These are phyloP conservation scores for Grosmannia penicillata DNA, from an alignment of 2,329 filamentous ascomycete genomes.

Conservation along the genomic window DNA sequence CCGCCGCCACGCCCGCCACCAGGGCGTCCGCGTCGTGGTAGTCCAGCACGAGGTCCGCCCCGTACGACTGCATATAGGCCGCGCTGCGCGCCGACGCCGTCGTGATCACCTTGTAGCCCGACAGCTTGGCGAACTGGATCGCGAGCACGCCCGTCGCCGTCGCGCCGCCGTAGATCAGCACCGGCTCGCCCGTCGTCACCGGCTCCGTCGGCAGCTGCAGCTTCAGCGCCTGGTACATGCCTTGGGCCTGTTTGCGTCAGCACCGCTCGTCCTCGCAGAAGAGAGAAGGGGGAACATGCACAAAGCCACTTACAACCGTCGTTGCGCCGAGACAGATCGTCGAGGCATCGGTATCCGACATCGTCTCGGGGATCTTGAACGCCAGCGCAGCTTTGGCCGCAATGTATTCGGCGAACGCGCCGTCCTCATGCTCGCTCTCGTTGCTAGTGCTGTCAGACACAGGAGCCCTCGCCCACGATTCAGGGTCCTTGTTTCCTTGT, in stretches of 20 bases:
- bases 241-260: slow-evolving; percentile 23
- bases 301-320: slow-evolving; percentile 21
- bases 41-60: slow-evolving; percentile 31
- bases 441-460: slow-evolving; percentile 16
- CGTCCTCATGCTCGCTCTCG: slow-evolving; percentile 21
- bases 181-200: slow-evolving; percentile 15
- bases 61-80: slow-evolving; percentile 23
- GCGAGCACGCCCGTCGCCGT: slow-evolving; percentile 40
- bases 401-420: slow-evolving; percentile 26
- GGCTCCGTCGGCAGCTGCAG: slow-evolving; percentile 28
- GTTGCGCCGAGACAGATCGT: slow-evolving; percentile 24
- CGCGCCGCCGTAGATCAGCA: slow-evolving; percentile 32
- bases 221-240: slow-evolving; percentile 28
- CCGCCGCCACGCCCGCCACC: slow-evolving; percentile 9
- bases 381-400: slow-evolving; percentile 23
- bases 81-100: slow-evolving; percentile 24
- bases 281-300: neutral
- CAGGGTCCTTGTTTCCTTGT: too few species aligned
- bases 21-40: slow-evolving; percentile 19
- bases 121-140: slow-evolving; percentile 28
- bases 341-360: slow-evolving; percentile 31
- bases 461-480: too few species aligned
- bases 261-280: neutral
- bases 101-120: slow-evolving; percentile 23
- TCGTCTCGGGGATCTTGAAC: slow-evolving; percentile 26